Evolutionary conservation across 306 rosid species (phyloP), one percentile per base, ranked within the genome.

Genomic region (Alnus glutinosa): DNA sequence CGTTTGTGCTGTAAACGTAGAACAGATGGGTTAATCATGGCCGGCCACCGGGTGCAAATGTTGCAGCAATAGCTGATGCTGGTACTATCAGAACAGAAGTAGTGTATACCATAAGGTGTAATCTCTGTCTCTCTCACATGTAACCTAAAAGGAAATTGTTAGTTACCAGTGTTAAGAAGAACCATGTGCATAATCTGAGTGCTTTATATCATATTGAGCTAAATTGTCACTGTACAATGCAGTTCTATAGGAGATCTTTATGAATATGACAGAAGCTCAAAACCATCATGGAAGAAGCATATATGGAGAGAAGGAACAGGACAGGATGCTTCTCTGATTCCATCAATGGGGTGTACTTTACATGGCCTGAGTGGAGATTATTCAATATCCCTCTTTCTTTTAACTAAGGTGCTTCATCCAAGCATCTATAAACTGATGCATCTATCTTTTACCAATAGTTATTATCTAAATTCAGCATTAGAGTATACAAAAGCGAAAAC

Each of bases 21-120:
- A 92, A 80, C 97, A 94, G 98, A 89, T 94, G 97, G 98, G 78
- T 76, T 81, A 85, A 85, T 87, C 94, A 88, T 88, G 93, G 95
- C 62, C 93, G 78, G 76, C 98, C 98, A 36, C 90, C 93, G 4
- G 97, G 97, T 54, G 97, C 98, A 66, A 81, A 94, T 87, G 94
- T 92, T 55, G 98, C 98, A 52, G 95, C 92, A 37, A 85, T 94
- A 59, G 95, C 97, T 39, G 95, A 89, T 81, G 91, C 88, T 82
- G 89, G 90, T 80, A 80, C 86, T 69, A 71, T 80, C 67, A 81
- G 98, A 83, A 77, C 81, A 76, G 83, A 88, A 52, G 91, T 91
- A 68, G 92, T 94, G n/a, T 94, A 92, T 80, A 94, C 97, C 73
- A 87, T 94, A 84, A 94, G 98, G 97, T 92, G 97, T 92, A 63